Evolutionary conservation across 2,329 filamentous ascomycete genomes (phyloP).

Genomic region (Fusarium buharicum): DNA sequence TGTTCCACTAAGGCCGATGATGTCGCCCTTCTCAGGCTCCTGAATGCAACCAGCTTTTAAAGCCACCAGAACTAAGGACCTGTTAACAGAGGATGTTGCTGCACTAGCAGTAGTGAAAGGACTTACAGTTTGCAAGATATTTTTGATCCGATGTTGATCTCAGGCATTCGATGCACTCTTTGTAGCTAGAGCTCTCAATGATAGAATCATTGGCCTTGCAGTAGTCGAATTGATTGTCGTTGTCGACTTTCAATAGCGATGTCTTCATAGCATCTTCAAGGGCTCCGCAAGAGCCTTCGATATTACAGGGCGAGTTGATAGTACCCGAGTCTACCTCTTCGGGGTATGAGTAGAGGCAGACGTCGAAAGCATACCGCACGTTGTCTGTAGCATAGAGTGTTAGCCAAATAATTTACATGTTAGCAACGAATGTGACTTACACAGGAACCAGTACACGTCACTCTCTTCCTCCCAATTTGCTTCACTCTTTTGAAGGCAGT

Average conservation of each 20-base stretch:
- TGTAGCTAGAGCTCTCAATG: conserved; percentile 48
- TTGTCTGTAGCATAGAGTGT: conserved; percentile 54
- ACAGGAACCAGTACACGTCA: conserved; percentile 57
- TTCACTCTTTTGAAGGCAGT: conserved; percentile 60
- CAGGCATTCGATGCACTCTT: conserved; percentile 57
- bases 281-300: conserved; percentile 54
- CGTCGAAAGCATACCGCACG: conserved; percentile 59
- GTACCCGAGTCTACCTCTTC: conserved; percentile 47
- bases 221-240: conserved; percentile 52
- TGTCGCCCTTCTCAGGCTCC: conserved; percentile 51
- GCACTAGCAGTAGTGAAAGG: not conserved
- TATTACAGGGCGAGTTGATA: conserved; percentile 56
- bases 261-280: conserved; percentile 52
- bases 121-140: conserved; percentile 62
- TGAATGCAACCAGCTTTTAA: conserved; percentile 61
- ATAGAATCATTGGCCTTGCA: conserved; percentile 53
- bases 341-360: conserved; percentile 56
- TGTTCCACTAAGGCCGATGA: conserved; percentile 55
- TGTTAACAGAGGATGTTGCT: conserved; percentile 6
- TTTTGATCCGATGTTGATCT: conserved; percentile 52
- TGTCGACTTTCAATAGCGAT: conserved; percentile 36
- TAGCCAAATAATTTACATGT: not conserved
- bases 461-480: conserved; percentile 11
- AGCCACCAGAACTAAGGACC: conserved; percentile 57
- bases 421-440: conserved; percentile 49